Percentiles rank a stretch among this genome's conserved stretches.
Conservation (phyloP, 345 rosid species). For the Rhizophora apiculata region DNA sequence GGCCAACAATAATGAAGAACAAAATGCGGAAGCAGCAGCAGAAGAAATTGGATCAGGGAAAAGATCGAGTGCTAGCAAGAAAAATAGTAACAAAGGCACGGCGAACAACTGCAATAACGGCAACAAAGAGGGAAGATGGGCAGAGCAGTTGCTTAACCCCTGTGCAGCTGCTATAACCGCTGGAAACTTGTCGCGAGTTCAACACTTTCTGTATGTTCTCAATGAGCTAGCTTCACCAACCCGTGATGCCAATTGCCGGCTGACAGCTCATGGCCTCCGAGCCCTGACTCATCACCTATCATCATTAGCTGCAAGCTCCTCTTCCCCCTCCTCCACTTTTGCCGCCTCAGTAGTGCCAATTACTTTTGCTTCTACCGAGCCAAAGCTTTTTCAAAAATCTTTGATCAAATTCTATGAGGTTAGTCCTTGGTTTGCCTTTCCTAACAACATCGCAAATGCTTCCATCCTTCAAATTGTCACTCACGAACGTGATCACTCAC, state of each 20-base stretch:
- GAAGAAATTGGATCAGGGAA: constrained; percentile 24
- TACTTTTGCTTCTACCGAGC: constrained; percentile 67
- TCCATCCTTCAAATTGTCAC: constrained; percentile 73
- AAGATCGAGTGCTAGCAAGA: constrained; percentile 51
- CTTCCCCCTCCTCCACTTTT: constrained; percentile 15
- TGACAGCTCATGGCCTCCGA: constrained; percentile 68
- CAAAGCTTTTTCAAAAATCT: constrained; percentile 65
- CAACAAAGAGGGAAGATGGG: constrained; percentile 85
- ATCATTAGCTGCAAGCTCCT: constrained; percentile 22
- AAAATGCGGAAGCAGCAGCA: constrained; percentile 21
- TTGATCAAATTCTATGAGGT: constrained; percentile 74
- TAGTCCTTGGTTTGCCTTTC: constrained; percentile 93
- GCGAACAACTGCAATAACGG: constrained; percentile 49
- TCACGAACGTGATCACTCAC: constrained; percentile 35
- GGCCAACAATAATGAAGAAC: constrained; percentile 14
- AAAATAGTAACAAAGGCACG: constrained; percentile 31
- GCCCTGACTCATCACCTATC: constrained; percentile 56
- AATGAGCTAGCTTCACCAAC: constrained; percentile 74
- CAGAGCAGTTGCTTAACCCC: constrained; percentile 81
- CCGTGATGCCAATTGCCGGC: constrained; percentile 83
- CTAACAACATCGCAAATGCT: constrained; percentile 74
- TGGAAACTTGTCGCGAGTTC: constrained; percentile 60
- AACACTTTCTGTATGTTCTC: constrained; percentile 74
- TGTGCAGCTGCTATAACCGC: constrained; percentile 65
- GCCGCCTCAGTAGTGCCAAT: constrained; percentile 24